Conservation (phyloP, 1,139 yeast species). For the Yamadazyma membranifaciens region DNA sequence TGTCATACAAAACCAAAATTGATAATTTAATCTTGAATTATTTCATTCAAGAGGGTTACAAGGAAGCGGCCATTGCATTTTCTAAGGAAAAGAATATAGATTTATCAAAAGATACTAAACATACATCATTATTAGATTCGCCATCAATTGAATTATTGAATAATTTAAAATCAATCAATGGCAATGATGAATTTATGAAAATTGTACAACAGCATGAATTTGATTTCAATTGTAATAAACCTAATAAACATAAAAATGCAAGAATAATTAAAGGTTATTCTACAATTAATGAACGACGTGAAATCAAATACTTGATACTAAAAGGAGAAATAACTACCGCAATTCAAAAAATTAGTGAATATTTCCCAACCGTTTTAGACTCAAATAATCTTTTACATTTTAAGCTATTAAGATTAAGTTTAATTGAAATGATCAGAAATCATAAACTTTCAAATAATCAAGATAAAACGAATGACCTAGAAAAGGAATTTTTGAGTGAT, state of each 20-base stretch:
- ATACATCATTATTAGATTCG: conserved; percentile 7
- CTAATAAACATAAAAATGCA: conserved; percentile 6
- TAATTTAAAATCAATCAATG: conserved; percentile 8
- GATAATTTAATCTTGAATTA: conserved; percentile 52
- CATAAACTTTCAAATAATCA: conserved; percentile 33
- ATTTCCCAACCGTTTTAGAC: conserved; percentile 56
- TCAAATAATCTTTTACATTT: conserved; percentile 59
- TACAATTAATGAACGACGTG: conserved; percentile 47
- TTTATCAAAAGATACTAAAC: conserved; percentile 11
- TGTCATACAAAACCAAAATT: conserved; percentile 29
- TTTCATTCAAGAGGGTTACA: conserved; percentile 58
- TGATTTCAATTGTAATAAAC: conserved; percentile 9
- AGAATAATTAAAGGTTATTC: conserved; percentile 37
- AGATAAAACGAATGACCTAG: conserved; percentile 26
- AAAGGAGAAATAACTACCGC: conserved; percentile 51
- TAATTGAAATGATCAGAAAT: conserved; percentile 61
- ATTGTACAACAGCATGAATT: conserved; percentile 9
- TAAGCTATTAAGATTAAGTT: conserved; percentile 55
- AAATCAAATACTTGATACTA: conserved; percentile 47
- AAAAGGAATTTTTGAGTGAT: conserved; percentile 50
- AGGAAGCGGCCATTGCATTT: conserved; percentile 49
- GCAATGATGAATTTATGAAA: conserved; percentile 5
- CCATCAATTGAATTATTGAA: conserved; percentile 12
- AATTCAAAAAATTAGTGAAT: conserved; percentile 42
- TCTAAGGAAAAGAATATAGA: conserved; percentile 41